A percentile compares a stretch with the other conserved stretches of the same genome.
Evolutionary conservation across 345 rosid genomes (phyloP).

Genomic region (Eucalyptus regnans): DNA sequence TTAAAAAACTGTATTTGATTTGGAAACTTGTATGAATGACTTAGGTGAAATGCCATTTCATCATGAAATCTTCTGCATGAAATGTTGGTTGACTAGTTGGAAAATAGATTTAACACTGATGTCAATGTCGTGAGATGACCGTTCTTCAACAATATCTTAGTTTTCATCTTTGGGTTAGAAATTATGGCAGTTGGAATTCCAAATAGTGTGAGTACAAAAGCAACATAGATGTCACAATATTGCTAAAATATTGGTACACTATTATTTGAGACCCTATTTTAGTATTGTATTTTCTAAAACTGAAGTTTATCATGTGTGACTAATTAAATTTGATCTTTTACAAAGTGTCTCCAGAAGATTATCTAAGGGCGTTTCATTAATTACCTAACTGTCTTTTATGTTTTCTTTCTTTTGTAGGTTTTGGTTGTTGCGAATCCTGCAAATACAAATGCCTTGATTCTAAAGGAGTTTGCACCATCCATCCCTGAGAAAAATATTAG

Average conservation of each 20-base stretch:
- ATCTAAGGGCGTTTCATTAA: background rate
- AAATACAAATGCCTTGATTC: slow-evolving; percentile 93
- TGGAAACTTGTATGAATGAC: background rate
- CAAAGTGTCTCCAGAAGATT: background rate
- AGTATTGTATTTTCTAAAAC: background rate
- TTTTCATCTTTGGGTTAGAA: background rate
- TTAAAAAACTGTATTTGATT: background rate
- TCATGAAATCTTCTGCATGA: background rate
- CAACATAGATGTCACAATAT: background rate
- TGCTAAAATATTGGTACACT: background rate
- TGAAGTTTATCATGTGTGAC: background rate
- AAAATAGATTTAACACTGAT: background rate
- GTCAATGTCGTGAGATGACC: background rate
- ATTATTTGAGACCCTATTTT: background rate
- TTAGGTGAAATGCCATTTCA: background rate
- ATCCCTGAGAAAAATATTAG: slow-evolving; percentile 91
- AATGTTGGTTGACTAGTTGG: background rate
- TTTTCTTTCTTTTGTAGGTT: slow-evolving; percentile 39
- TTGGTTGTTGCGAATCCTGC: slow-evolving; percentile 99
- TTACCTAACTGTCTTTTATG: background rate
- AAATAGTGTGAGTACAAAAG: background rate
- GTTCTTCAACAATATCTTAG: background rate
- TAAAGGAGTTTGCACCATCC: slow-evolving; percentile 96
- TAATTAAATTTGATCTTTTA: background rate
- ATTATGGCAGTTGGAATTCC: background rate